Evolutionary conservation across 2,329 filamentous ascomycete species (phyloP), one percentile per base, ranked within the genome.

Genomic region (Fusarium caatingaense): DNA sequence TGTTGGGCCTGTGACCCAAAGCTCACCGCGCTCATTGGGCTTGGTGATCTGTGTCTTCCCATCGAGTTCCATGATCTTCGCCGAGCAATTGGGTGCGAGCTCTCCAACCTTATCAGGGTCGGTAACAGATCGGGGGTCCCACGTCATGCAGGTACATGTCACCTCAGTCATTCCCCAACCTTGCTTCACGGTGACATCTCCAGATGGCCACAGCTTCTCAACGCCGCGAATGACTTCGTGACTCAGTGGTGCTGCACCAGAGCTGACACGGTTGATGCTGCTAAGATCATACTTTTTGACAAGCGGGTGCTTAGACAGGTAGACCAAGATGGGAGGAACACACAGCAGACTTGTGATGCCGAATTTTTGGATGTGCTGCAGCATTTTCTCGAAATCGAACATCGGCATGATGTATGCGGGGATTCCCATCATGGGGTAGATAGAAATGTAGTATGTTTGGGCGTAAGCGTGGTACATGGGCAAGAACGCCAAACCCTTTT

Each of bases 131-230:
- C 94, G 95, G n/a, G 92, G 85, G 64, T 92, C 84, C 85, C 89
- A 93, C 5, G 84, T 84, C 21, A 92, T 84, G 16, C 87, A 83
- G 0, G 91, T 89, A 77, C 92, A 95, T 0, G 93, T 96, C 3
- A 87, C 80, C 77, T 96, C 93, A 1, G 93, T 96, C 93, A 97
- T 95, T 6, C 93, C 93, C 91, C 92, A 97, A 3, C 92, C 93
- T 78, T 95, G 93, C 75, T 81, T 80, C 10, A 86, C 67, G 1
- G 66, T 63, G 12, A 86, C 56, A 1, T 74, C 70, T 1, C 75
- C 72, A 21, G 68, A 54, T 0, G 77, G 75, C 83, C 88, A 90
- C 3, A 77, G 25, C n/a, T 90, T 89, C n/a, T 84, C 81, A 54
- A 81, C 83, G 7, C 62, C 66, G 1, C 37, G n/a, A 0, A 72